phyloP scores from a whole-genome alignment of 2,329 filamentous ascomycete species.

The Arthrinium puccinioides region DNA sequence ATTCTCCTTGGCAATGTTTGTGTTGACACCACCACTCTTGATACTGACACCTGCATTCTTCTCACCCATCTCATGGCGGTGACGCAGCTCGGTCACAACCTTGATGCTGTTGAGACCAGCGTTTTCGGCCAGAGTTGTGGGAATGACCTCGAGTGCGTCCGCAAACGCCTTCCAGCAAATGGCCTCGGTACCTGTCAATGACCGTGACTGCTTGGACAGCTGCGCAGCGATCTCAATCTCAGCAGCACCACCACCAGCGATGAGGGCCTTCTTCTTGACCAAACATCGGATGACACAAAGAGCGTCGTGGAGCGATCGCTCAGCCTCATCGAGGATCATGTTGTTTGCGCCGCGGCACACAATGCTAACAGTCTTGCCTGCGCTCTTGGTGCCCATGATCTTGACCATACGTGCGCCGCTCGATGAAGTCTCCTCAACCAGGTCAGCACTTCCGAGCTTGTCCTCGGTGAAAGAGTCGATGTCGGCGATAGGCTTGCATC shows the following conservation, averaged over 20 bases:
- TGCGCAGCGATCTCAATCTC: constrained; percentile 94
- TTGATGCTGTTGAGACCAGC: constrained; percentile 97
- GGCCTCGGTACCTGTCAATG: constrained; percentile 82
- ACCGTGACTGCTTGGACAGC: constrained; percentile 73
- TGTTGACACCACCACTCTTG: constrained; percentile 93
- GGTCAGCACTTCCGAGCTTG: constrained; percentile 88
- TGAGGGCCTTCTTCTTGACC: constrained; percentile 99
- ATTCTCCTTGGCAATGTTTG: constrained; percentile 94
- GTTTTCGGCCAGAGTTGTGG: constrained; percentile 94
- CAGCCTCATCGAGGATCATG: constrained; percentile 92
- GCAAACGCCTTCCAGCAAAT: constrained; percentile 99
- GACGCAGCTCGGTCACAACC: constrained; percentile 91
- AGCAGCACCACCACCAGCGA: constrained; percentile 90
- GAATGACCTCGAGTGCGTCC: constrained; percentile 93
- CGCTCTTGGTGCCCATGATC: constrained; percentile 80
- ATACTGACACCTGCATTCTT: constrained; percentile 96
- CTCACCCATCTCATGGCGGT: constrained; percentile 91
- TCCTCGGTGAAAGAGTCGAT: constrained; percentile 98
- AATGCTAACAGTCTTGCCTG: constrained; percentile 85
- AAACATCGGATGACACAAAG: constrained; percentile 95
- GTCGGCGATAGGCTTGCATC: constrained; percentile 97
- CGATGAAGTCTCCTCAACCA: constrained; percentile 86
- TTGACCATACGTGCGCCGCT: constrained; percentile 90
- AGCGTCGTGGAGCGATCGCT: constrained; percentile 92
- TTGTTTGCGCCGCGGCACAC: constrained; percentile 91